A percentile compares a stretch with the other conserved stretches of the same genome.
phyloP scores from a whole-genome alignment of 164 flowering plant species.

The Vitis vinifera region DNA sequence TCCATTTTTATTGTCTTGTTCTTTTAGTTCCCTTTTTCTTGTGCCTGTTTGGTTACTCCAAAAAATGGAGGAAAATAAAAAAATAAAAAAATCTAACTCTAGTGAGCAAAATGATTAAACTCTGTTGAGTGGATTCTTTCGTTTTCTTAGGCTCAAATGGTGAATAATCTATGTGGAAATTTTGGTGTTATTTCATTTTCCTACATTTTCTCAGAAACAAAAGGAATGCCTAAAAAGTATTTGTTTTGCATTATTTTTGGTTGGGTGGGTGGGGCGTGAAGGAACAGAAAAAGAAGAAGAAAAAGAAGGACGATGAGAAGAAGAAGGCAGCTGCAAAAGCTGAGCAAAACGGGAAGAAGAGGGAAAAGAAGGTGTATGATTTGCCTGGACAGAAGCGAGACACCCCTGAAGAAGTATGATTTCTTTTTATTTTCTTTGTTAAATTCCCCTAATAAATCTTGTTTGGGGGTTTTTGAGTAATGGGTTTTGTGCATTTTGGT shows the following conservation, averaged over 20 bases:
- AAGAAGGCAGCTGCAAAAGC: conserved; percentile 20
- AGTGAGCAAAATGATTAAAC: no score
- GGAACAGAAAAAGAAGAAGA: conserved; percentile 33
- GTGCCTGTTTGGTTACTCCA: no score
- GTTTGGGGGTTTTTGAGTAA: neutral
- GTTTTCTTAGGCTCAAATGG: no score
- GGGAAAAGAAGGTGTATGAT: conserved; percentile 73
- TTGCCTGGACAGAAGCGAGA: conserved; percentile 97
- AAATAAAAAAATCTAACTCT: no score
- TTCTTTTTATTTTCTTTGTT: neutral
- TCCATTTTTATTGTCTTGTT: no score
- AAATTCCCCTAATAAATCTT: neutral
- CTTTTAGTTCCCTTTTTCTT: no score
- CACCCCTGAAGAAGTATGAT: conserved; percentile 77
- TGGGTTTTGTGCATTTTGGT: conserved; percentile 17
- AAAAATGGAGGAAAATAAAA: no score
- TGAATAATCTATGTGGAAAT: no score
- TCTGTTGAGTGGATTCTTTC: no score
- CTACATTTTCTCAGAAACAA: neutral
- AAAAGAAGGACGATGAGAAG: conserved; percentile 25
- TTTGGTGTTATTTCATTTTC: no score
- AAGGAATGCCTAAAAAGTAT: neutral
- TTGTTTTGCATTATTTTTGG: neutral
- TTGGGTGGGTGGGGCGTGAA: conserved; percentile 13
- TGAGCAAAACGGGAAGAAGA: conserved; percentile 42